phyloP scores from a whole-genome alignment of 179 eudicot genomes.

The Beta corolliflora region DNA sequence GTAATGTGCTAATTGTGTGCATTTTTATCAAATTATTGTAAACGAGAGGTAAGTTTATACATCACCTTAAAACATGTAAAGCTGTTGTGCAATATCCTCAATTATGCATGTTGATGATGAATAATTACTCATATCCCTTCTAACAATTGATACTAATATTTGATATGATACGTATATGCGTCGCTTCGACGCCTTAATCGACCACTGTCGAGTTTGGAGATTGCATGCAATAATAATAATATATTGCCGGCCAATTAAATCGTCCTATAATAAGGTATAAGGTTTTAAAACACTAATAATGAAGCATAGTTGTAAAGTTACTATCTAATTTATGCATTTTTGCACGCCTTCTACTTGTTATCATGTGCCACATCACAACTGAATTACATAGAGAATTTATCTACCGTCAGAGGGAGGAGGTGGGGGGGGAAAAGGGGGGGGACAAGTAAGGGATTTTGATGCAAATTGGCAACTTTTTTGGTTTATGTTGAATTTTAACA shows the following conservation, averaged over 20 bases:
- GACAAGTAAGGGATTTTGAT: neutral
- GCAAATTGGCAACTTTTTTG: neutral
- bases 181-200: neutral
- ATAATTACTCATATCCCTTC: neutral
- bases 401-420: no score
- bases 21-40: neutral
- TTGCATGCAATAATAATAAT: neutral
- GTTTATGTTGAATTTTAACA: no score
- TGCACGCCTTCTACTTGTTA: neutral
- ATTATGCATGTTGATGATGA: neutral
- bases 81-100: neutral
- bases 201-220: neutral
- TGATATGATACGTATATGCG: neutral
- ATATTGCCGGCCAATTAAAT: neutral
- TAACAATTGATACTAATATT: neutral
- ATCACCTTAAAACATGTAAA: neutral
- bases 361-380: neutral
- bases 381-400: no score
- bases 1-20: neutral
- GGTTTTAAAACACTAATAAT: slow-evolving; percentile 4
- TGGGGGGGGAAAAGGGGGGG: no score
- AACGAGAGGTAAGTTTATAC: neutral
- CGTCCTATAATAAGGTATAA: neutral
- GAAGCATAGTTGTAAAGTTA: neutral
- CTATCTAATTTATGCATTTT: neutral